A percentile compares a stretch with the other conserved stretches of the same genome.
phyloP scores from a whole-genome alignment of 2,329 filamentous ascomycete species.

The Exophiala mesophila region DNA sequence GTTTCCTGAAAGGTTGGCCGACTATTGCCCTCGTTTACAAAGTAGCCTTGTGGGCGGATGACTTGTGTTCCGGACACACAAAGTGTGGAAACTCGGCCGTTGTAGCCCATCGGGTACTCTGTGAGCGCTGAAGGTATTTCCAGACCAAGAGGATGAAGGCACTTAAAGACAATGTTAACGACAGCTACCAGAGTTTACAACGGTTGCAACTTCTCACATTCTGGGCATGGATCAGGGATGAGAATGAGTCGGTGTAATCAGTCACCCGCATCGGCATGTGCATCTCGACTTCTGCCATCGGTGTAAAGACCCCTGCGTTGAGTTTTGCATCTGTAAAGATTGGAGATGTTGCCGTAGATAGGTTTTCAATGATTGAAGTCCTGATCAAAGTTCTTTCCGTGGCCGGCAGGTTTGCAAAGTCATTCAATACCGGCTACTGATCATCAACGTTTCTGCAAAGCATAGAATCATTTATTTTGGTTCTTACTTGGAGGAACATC shows the following conservation, averaged over 20 bases:
- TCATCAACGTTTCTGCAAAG: neutral
- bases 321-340: constrained; percentile 42
- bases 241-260: constrained; percentile 11
- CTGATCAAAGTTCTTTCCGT: neutral
- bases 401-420: constrained; percentile 1
- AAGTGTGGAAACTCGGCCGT: constrained; percentile 5
- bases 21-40: constrained; percentile 30
- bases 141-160: constrained; percentile 5
- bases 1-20: constrained; percentile 50
- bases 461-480: neutral
- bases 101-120: constrained; percentile 8
- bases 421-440: constrained; percentile 3
- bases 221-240: constrained; percentile 8
- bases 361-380: constrained; percentile 2
- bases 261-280: constrained; percentile 9
- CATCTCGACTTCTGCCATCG: constrained; percentile 1
- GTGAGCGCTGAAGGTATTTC: constrained; percentile 4
- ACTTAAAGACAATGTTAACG: too few species aligned
- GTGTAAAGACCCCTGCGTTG: constrained; percentile 47
- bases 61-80: neutral
- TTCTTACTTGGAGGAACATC: constrained; percentile 5
- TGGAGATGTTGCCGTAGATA: neutral
- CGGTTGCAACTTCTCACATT: too few species aligned
- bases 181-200: too few species aligned
- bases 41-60: constrained; percentile 3